phyloP scores from a whole-genome alignment of 805 yeast genomes.

The Yamadazyma phyllophila region DNA sequence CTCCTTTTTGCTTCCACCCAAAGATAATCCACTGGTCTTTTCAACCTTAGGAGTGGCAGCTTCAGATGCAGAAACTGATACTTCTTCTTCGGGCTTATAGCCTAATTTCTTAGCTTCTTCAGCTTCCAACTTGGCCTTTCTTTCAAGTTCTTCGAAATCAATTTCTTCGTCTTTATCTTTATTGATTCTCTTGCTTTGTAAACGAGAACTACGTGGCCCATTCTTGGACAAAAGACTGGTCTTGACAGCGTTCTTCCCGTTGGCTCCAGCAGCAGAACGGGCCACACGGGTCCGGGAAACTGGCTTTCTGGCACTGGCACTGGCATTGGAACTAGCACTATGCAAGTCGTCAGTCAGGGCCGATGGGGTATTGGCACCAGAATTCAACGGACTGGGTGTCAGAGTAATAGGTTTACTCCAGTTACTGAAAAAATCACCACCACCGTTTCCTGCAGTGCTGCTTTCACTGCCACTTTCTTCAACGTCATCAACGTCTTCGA shows the following conservation, averaged over 20 bases:
- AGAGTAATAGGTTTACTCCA: constrained; percentile 80
- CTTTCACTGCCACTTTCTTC: constrained; percentile 29
- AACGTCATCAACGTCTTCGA: constrained; percentile 45
- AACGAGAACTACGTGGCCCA: constrained; percentile 53
- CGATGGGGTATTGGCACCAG: constrained; percentile 44
- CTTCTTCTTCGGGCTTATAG: constrained; percentile 37
- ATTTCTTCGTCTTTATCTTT: constrained; percentile 47
- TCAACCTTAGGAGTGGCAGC: neutral
- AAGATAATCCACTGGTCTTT: neutral
- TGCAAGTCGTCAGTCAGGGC: constrained; percentile 36
- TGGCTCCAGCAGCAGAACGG: constrained; percentile 13
- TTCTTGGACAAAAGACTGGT: constrained; percentile 50
- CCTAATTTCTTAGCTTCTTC: constrained; percentile 61
- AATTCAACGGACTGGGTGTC: constrained; percentile 50
- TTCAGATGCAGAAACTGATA: neutral
- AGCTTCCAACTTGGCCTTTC: constrained; percentile 79
- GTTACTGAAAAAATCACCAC: constrained; percentile 76
- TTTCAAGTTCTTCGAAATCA: constrained; percentile 62
- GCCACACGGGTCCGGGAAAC: constrained; percentile 19
- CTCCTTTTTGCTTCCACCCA: constrained; percentile 6
- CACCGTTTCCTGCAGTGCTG: constrained; percentile 30
- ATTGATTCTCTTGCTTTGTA: constrained; percentile 48
- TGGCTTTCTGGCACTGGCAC: constrained; percentile 19
- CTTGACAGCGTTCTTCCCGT: constrained; percentile 20
- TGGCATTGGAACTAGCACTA: constrained; percentile 15